Evolutionary conservation across 208 protist genomes (phyloP).

Genomic region (Endotrypanum monterogeii): DNA sequence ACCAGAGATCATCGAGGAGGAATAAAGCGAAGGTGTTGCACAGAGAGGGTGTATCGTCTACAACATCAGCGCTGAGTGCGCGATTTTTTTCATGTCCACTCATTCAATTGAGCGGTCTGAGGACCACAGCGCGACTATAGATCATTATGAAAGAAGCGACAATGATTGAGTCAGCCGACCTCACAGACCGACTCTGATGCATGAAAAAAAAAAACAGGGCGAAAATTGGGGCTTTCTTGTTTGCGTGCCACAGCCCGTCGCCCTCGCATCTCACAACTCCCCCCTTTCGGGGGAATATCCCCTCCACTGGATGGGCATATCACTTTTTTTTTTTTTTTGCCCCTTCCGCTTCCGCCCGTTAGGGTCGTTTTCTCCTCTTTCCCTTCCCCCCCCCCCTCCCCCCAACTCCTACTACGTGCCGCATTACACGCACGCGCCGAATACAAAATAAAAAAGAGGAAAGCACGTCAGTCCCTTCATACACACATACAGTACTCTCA

Average conservation of each 20-base stretch:
- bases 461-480: neutral
- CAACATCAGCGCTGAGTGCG: neutral
- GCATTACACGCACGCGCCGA: too few relatives aligned
- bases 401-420: too few relatives aligned
- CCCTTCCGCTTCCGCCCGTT: too few relatives aligned
- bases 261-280: too few relatives aligned
- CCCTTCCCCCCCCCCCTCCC: neutral
- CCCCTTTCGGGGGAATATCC: neutral
- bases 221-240: neutral
- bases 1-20: neutral
- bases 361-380: neutral
- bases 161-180: too few relatives aligned
- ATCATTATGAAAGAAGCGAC: neutral
- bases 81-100: neutral
- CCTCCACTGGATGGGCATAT: too few relatives aligned
- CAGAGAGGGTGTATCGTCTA: neutral
- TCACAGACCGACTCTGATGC: neutral
- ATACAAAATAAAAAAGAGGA: neutral
- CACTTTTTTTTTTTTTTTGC: too few relatives aligned
- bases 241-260: neutral
- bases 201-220: neutral
- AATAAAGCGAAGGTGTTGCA: neutral
- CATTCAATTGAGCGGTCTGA: neutral
- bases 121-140: neutral
- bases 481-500: neutral